Evolutionary conservation across 2,329 filamentous ascomycete genomes (phyloP).

Genomic region (Colletotrichum brevisporum): DNA sequence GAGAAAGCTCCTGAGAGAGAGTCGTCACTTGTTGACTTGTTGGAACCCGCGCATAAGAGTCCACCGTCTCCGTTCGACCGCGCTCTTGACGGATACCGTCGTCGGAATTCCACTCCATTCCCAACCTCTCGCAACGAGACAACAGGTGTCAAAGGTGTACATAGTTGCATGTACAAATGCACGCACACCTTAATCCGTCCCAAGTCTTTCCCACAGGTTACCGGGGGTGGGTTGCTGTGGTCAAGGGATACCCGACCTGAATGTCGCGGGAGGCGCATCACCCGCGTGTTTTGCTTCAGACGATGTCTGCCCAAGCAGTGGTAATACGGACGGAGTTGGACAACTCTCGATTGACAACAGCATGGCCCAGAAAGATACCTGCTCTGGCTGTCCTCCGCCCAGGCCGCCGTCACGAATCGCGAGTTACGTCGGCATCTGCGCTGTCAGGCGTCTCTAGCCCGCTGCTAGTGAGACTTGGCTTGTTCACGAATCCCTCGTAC

Average conservation of each 20-base stretch:
- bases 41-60: no score
- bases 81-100: background rate
- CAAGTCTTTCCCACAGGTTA: conserved; percentile 20
- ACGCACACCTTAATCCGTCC: conserved; percentile 32
- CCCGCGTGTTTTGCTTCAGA: background rate
- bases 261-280: conserved; percentile 29
- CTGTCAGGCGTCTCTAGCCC: conserved; percentile 27
- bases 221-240: background rate
- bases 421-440: conserved; percentile 21
- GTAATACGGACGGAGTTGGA: background rate
- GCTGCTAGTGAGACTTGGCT: conserved; percentile 18
- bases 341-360: background rate
- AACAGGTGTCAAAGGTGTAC: background rate
- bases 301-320: background rate
- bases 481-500: conserved; percentile 10
- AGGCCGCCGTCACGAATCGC: conserved; percentile 12
- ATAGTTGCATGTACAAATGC: background rate
- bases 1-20: background rate
- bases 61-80: no score
- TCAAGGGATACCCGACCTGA: conserved; percentile 19
- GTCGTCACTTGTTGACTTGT: background rate
- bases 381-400: background rate
- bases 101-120: background rate
- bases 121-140: conserved; percentile 23
- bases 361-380: background rate